phyloP scores from a whole-genome alignment of 306 rosid genomes.

The Trichosanthes truncata region DNA sequence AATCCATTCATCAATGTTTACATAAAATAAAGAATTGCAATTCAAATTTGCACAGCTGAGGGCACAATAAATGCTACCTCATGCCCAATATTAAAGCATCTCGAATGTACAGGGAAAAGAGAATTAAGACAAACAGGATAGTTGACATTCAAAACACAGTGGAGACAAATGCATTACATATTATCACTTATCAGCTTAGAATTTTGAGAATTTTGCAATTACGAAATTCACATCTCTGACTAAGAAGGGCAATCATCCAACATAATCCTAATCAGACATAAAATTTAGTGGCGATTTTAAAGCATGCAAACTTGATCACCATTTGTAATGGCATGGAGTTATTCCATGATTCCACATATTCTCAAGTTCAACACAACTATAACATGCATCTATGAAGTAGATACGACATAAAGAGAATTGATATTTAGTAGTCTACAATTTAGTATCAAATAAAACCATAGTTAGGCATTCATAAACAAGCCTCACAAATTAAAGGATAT shows the following conservation, averaged over 20 bases:
- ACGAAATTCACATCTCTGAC: background rate
- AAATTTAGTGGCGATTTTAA: background rate
- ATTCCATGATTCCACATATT: slow-evolving; percentile 5
- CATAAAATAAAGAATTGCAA: background rate
- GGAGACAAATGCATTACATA: background rate
- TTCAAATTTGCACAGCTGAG: background rate
- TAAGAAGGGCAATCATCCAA: background rate
- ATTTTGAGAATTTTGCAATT: background rate
- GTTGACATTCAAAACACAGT: background rate
- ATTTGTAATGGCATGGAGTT: background rate
- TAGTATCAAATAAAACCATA: background rate
- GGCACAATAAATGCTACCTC: background rate
- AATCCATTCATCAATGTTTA: background rate
- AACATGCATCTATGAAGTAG: background rate
- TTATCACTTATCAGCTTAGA: background rate
- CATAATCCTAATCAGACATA: background rate
- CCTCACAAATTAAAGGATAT: background rate
- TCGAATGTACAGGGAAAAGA: background rate
- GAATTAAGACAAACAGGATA: background rate
- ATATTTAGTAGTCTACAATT: background rate
- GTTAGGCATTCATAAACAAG: background rate
- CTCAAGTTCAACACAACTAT: background rate
- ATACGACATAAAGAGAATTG: background rate
- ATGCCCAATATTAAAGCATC: background rate
- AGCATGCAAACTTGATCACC: background rate